Evolutionary conservation across 495 filamentous ascomycete genomes (phyloP).

Genomic region (Sabuloglossum arenarium): DNA sequence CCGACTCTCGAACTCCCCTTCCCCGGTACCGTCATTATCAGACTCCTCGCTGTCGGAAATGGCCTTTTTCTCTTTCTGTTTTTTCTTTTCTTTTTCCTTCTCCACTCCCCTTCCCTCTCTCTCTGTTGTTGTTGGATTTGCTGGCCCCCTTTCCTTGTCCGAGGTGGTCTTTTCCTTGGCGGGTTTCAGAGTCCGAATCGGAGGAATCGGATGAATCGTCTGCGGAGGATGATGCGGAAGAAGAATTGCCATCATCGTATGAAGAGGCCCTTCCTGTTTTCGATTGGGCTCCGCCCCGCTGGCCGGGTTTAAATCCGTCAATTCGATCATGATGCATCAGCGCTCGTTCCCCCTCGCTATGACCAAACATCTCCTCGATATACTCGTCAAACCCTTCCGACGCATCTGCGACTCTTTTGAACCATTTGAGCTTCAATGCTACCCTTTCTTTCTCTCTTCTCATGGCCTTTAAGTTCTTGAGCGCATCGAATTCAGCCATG

Average conservation of each 20-base stretch:
- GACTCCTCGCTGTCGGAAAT: background rate
- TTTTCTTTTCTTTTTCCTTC: background rate
- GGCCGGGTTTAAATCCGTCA: background rate
- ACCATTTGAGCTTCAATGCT: background rate
- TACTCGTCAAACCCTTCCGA: background rate
- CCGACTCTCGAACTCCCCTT: no score
- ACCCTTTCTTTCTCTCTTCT: background rate
- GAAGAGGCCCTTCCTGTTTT: background rate
- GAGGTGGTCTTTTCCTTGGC: no score
- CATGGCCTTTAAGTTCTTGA: background rate
- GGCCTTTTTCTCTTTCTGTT: background rate
- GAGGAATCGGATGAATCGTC: background rate
- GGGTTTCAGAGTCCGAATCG: background rate
- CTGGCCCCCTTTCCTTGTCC: background rate
- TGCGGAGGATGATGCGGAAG: background rate
- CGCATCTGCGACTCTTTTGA: background rate
- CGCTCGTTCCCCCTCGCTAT: background rate
- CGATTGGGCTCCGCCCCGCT: background rate
- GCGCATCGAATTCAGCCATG: slow-evolving; percentile 8
- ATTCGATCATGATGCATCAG: background rate
- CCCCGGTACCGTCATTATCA: background rate
- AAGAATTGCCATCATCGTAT: background rate
- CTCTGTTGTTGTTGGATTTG: background rate
- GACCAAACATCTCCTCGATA: background rate
- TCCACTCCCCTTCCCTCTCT: background rate